Percentiles rank a stretch among this genome's conserved stretches.
phyloP scores from a whole-genome alignment of 345 rosid genomes.

The Populus euphratica region DNA sequence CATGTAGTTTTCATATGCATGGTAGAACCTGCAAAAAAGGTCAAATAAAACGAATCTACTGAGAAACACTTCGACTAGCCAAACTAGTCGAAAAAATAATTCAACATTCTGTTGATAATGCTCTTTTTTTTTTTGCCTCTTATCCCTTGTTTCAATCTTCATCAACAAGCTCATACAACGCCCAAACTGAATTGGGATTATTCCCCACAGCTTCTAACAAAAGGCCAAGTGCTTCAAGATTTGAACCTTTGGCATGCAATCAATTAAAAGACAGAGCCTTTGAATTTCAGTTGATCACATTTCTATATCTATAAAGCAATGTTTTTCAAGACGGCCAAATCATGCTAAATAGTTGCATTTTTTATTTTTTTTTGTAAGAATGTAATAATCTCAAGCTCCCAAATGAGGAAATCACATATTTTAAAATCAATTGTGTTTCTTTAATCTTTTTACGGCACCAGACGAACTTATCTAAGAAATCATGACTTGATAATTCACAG shows the following conservation, averaged over 20 bases:
- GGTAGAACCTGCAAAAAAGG: slow-evolving; percentile 69
- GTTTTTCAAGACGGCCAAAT: neutral
- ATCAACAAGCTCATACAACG: neutral
- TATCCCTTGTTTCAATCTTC: neutral
- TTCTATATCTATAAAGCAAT: neutral
- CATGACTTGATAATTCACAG: neutral
- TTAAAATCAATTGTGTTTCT: neutral
- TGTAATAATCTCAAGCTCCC: neutral
- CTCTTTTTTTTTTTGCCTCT: neutral
- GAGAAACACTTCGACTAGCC: neutral
- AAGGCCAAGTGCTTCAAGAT: neutral
- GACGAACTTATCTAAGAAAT: neutral
- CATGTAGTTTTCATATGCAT: slow-evolving; percentile 91
- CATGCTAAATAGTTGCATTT: neutral
- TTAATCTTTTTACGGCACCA: neutral
- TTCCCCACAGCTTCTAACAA: neutral
- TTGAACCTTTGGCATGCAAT: neutral
- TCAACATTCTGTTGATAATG: neutral
- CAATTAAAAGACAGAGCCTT: neutral
- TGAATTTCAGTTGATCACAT: neutral
- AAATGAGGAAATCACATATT: neutral
- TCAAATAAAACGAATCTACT: neutral
- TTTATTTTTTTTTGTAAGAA: neutral
- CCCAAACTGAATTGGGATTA: neutral
- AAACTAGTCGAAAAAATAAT: neutral